Evolutionary conservation across 73 alveolate species (phyloP), one percentile per base, ranked within the genome.

Genomic region (Tetrahymena malaccensis): DNA sequence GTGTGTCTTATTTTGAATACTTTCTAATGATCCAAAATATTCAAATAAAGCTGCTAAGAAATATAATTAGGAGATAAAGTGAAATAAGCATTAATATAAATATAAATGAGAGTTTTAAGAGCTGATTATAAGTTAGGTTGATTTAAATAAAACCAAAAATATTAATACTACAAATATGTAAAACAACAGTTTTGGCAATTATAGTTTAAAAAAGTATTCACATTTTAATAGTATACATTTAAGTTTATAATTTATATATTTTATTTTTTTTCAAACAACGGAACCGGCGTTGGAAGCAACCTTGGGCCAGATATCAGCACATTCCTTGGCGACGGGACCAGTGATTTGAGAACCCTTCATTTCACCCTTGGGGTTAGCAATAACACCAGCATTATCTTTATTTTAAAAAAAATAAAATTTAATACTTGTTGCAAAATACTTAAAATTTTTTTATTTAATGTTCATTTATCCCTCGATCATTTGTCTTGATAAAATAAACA

Each of bases 291-390:
- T 96, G 85, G 99, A 98, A 84, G 99, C 99, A 96, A 99, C 98
- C 98, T 98, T 99, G 27, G 99, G 99, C 99, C 99, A 99, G 96
- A 96, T 96, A 94, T 98, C 99, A 94, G 98, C 97, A 44, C 97
- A 96, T 95, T 98, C 99, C 97, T 99, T 99, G 94, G 99, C 99
- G 94, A 98, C 98, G 85, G 99, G 99, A 44, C 99, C 99, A 44
- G 98, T 96, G 97, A 99, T 98, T 55, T 99, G 99, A 16, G 99
- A 98, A 83, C 99, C 99, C 98, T 99, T 99, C 99, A 99, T 99
- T 98, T 99, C 99, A 55, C 99, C 99, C 98, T 99, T 99, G 95
- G 98, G 99, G 96, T 98, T 98, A 95, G 98, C 99, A 85, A 99
- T 99, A 93, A 99, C 99, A 84, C 99, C 99, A 31, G 99, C 99